Evolutionary conservation across 148 eudicot species (phyloP).

Genomic region (Camellia japonica): DNA sequence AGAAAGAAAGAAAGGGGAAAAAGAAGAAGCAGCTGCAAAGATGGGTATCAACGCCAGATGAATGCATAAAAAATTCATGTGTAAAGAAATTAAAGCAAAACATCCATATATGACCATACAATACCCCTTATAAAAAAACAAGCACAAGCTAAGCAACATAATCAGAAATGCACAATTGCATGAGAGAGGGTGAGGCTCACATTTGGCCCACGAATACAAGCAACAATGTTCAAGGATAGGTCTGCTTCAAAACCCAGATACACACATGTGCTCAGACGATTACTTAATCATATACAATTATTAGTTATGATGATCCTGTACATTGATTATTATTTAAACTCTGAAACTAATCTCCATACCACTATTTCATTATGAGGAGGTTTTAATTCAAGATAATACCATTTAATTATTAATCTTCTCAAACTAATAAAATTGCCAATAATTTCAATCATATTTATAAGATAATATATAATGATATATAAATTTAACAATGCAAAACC

Average conservation of each 20-base stretch:
- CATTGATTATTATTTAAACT: no score
- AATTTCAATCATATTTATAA: no score
- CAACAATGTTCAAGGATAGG: conserved; percentile 64
- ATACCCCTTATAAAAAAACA: neutral
- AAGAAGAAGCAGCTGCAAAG: conserved; percentile 1
- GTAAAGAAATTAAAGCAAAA: neutral
- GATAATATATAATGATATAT: no score
- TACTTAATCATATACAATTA: conserved; percentile 2
- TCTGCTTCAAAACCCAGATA: conserved; percentile 96
- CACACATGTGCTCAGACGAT: conserved; percentile 64
- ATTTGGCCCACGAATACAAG: conserved; percentile 92
- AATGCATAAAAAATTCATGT: conserved; percentile 14
- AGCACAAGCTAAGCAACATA: neutral
- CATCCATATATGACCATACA: neutral
- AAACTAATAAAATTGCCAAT: no score
- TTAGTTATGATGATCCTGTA: no score
- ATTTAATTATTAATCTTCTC: no score
- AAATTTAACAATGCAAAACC: no score
- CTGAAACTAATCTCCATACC: no score
- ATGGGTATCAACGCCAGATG: neutral
- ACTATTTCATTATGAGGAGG: no score
- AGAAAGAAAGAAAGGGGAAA: neutral
- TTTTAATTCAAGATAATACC: no score
- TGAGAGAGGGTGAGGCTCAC: conserved; percentile 44
- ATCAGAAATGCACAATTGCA: neutral